These are phyloP conservation scores for Mentha longifolia DNA, from an alignment of 257 asterid species.

Conservation along the genomic window DNA sequence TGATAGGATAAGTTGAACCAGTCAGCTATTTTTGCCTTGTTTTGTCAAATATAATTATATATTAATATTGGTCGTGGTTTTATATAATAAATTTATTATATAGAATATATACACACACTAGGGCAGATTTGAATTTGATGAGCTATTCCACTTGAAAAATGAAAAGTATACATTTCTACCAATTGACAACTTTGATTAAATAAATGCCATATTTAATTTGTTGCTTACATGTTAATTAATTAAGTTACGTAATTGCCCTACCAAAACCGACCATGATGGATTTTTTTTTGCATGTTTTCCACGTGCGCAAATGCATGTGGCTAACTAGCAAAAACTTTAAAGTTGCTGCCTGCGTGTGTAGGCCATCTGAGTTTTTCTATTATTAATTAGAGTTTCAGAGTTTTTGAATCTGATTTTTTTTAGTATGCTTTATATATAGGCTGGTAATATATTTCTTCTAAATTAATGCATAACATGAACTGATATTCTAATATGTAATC, in stretches of 20 bases:
- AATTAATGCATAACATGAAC: too few species aligned
- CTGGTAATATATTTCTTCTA: too few species aligned
- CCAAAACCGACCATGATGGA: slow-evolving; percentile 20
- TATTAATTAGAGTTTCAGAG: neutral
- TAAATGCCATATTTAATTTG: neutral
- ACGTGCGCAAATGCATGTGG: slow-evolving; percentile 34
- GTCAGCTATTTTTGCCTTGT: neutral
- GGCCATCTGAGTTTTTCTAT: neutral
- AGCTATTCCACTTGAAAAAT: neutral
- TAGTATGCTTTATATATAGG: too few species aligned
- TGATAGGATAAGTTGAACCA: slow-evolving; percentile 31
- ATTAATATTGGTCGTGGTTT: too few species aligned
- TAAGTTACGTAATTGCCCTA: slow-evolving; percentile 1
- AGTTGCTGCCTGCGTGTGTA: neutral
- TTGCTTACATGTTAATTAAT: slow-evolving; percentile 4
- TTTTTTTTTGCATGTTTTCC: slow-evolving; percentile 27
- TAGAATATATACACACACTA: neutral
- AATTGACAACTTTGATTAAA: neutral
- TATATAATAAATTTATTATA: too few species aligned
- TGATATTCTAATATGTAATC: too few species aligned
- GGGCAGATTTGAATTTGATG: slow-evolving; percentile 16
- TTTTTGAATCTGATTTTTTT: neutral
- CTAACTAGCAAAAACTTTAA: neutral
- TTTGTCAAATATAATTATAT: neutral
- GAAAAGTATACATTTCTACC: neutral